Evolutionary conservation across 2,329 filamentous ascomycete species (phyloP).

Genomic region (Orbilia blumenaviensis): DNA sequence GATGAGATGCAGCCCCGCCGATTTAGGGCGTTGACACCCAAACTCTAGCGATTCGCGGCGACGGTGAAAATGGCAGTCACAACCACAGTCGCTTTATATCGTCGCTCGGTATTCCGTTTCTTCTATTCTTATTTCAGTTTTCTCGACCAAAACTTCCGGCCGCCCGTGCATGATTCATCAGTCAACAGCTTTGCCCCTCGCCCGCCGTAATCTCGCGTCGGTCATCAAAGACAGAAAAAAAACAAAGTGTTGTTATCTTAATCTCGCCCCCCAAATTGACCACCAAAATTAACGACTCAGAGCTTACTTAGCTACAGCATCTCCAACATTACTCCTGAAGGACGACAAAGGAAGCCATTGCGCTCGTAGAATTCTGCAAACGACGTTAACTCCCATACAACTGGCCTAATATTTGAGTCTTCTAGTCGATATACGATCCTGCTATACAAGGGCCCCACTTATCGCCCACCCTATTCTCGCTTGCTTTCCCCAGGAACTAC

Average conservation of each 20-base stretch:
- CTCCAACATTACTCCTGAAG: background rate
- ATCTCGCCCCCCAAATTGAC: constrained; percentile 15
- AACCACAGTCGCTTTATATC: constrained; percentile 20
- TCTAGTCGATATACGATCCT: background rate
- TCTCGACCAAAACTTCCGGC: background rate
- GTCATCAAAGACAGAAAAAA: constrained; percentile 30
- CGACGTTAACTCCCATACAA: background rate
- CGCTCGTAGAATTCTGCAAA: background rate
- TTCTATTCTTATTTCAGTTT: background rate
- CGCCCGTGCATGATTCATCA: background rate
- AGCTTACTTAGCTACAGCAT: background rate
- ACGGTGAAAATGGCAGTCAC: constrained; percentile 52
- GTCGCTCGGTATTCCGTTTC: background rate
- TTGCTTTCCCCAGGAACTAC: constrained; percentile 53
- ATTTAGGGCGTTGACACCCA: constrained; percentile 36
- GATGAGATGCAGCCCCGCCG: constrained; percentile 31
- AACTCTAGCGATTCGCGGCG: background rate
- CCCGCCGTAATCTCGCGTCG: background rate
- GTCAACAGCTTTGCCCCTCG: constrained; percentile 23
- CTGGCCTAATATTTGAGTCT: background rate
- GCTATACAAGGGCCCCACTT: background rate
- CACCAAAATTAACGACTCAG: background rate
- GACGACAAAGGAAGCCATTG: background rate
- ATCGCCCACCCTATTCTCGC: background rate
- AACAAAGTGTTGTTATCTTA: constrained; percentile 32